phyloP scores from a whole-genome alignment of 2,329 filamentous ascomycete genomes.

The Calonectria hawksworthii region DNA sequence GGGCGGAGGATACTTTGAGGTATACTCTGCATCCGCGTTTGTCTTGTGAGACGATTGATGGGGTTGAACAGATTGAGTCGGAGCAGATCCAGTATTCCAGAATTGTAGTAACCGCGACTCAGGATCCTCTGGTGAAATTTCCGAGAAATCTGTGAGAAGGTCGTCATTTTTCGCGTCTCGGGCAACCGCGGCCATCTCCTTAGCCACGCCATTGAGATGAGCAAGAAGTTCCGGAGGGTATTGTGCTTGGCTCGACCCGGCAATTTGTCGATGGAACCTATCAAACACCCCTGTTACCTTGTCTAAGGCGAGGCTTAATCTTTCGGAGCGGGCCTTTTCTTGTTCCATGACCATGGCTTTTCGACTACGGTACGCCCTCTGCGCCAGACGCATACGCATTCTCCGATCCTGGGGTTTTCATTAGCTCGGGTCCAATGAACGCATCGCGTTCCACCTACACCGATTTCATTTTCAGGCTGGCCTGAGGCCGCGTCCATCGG shows the following conservation, averaged over 20 bases:
- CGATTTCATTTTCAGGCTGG: background rate
- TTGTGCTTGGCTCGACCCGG: background rate
- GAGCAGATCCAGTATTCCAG: background rate
- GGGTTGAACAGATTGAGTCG: background rate
- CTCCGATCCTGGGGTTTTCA: background rate
- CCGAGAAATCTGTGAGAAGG: no score
- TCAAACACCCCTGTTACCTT: background rate
- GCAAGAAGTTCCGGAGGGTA: background rate
- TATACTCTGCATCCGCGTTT: no score
- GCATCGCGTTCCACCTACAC: background rate
- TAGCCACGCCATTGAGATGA: background rate
- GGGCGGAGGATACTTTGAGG: background rate
- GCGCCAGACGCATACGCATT: slow-evolving; percentile 18
- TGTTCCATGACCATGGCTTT: slow-evolving; percentile 12
- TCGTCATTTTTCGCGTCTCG: background rate
- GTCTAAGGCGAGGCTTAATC: slow-evolving; percentile 9
- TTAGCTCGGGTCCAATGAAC: background rate
- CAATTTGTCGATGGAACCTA: background rate
- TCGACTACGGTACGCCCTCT: slow-evolving; percentile 18
- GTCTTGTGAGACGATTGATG: background rate
- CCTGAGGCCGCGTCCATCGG: background rate
- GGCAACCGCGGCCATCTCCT: background rate
- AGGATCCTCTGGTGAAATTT: background rate
- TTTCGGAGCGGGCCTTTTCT: slow-evolving; percentile 16
- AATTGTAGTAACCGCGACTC: background rate